Base-by-base conservation (phyloP, 441 rosid genomes). In the Aquilaria agallochum region DNA sequence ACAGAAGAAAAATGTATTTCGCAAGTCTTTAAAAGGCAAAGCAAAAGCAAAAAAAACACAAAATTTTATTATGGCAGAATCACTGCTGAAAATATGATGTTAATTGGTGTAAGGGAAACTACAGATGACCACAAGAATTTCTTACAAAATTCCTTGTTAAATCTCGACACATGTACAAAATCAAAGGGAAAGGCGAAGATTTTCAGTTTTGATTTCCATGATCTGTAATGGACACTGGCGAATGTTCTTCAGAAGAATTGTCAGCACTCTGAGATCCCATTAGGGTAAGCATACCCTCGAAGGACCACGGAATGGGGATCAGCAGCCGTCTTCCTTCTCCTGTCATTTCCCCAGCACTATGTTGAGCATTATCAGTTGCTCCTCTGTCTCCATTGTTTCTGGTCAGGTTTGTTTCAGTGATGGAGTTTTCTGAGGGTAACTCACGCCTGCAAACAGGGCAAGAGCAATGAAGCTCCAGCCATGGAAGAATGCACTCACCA, bases 391-490 rank as follows among this genome's bases (percentile, higher is more conserved):
- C 68, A 14, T 50, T 55, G 5, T 51, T 66, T 65, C 74, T 62
- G 4, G 56, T 31, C 45, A 60, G 34, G 45, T 70, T 76, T 36
- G 70, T 53, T 64, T 82, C 82, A 31, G 61, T 60, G 66, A 77
- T 85, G 45, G 88, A 69, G 9, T 83, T 80, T 14, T 86, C 86
- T 4, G 75, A 70, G 31, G 87, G 92, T 74, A 88, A 63, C 67
- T 85, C 83, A 65, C 50, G 79, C 62, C 97, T 82, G 70, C 96
- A 90, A 33, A 93, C 82, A 0, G 98, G 97, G 55, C 97, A 93
- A 44, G 98, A 86, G 64, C 92, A 82, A 49, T 85, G 97, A 59
- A 86, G 72, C 53, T 81, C 75, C 0, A 93, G 91, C 98, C 98
- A 93, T 2, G 95, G 90, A 49, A 80, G 55, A 61, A 93, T 82